These are phyloP conservation scores for Codiaeum variegatum DNA, from an alignment of 441 rosid species.

Conservation along the genomic window DNA sequence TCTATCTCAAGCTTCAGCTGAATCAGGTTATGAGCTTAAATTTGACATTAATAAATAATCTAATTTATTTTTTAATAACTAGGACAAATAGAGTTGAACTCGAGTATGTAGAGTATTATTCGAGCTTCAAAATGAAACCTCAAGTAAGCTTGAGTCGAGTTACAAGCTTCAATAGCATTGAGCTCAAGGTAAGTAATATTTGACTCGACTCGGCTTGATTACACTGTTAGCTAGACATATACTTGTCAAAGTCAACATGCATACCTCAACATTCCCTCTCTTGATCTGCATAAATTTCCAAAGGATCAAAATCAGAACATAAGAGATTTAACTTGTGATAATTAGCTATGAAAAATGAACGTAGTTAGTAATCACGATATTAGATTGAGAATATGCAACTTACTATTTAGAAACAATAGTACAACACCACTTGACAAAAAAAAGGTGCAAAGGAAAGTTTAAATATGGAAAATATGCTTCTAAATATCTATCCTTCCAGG, in stretches of 20 bases:
- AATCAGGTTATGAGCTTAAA: too few relatives aligned
- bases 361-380: background rate
- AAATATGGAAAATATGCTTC: background rate
- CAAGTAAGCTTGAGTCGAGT: too few relatives aligned
- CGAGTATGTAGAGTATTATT: too few relatives aligned
- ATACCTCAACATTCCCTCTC: constrained; percentile 80
- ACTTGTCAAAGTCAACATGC: constrained; percentile 8
- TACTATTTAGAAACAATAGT: background rate
- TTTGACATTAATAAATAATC: too few relatives aligned
- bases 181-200: too few relatives aligned
- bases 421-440: background rate
- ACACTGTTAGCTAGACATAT: background rate
- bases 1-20: too few relatives aligned
- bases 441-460: background rate
- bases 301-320: constrained; percentile 6
- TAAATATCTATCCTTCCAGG: background rate
- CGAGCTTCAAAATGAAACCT: too few relatives aligned
- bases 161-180: too few relatives aligned
- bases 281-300: constrained; percentile 46
- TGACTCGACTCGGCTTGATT: too few relatives aligned
- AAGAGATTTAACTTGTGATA: background rate
- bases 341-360: background rate
- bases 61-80: too few relatives aligned
- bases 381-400: background rate
- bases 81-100: too few relatives aligned